Conservation (phyloP, 2,329 filamentous ascomycete genomes). For the Exophiala sp. region DNA sequence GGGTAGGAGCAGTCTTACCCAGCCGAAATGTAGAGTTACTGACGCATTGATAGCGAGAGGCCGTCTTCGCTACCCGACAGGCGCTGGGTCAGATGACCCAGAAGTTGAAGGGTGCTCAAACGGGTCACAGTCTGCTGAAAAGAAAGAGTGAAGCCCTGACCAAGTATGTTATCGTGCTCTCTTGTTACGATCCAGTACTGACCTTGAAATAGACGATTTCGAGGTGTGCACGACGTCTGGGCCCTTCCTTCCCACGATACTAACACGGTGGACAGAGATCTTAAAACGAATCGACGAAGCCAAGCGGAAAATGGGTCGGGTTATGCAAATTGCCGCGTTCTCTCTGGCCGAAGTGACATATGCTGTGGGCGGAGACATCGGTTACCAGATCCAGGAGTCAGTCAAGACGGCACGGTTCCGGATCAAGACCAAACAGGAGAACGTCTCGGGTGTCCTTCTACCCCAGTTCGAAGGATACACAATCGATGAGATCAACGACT, state of each 20-base stretch:
- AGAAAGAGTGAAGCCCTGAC: constrained; percentile 96
- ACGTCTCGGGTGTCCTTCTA: constrained; percentile 92
- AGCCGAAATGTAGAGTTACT: constrained; percentile 15
- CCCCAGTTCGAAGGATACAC: constrained; percentile 89
- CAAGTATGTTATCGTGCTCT: constrained; percentile 58
- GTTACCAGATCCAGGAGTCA: constrained; percentile 95
- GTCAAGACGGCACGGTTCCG: constrained; percentile 89
- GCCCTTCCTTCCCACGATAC: constrained; percentile 22
- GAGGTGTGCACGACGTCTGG: constrained; percentile 55
- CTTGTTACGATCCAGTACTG: constrained; percentile 18
- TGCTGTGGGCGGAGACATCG: constrained; percentile 89
- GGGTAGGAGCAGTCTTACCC: constrained; percentile 9
- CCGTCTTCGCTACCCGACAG: constrained; percentile 96
- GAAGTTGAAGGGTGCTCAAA: constrained; percentile 91
- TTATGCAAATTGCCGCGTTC: constrained; percentile 98
- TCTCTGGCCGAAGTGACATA: constrained; percentile 97
- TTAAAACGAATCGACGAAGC: constrained; percentile 96
- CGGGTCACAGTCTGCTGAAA: constrained; percentile 89
- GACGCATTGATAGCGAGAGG: constrained; percentile 63
- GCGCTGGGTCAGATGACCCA: constrained; percentile 95
- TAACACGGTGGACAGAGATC: constrained; percentile 63
- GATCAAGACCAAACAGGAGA: constrained; percentile 92
- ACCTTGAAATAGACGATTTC: constrained; percentile 61
- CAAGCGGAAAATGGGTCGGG: constrained; percentile 97
- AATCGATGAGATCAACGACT: constrained; percentile 76